phyloP scores from a whole-genome alignment of 306 rosid genomes.

The Pyrus communis region DNA sequence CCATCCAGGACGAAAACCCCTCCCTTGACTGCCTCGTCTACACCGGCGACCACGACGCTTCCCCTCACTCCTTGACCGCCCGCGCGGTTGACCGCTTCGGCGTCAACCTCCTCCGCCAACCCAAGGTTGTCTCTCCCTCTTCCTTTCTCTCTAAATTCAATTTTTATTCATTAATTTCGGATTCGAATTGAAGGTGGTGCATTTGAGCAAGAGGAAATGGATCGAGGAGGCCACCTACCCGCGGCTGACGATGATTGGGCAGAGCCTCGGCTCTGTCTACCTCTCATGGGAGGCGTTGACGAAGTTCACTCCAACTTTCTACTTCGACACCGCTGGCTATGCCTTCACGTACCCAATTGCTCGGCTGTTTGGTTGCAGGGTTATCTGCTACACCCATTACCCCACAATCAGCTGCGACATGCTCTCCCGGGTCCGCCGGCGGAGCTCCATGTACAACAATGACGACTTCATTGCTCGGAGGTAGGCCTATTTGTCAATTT shows the following conservation, averaged over 20 bases:
- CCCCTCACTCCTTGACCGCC: slow-evolving; percentile 52
- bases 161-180: not conserved
- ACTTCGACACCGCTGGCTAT: slow-evolving; percentile 82
- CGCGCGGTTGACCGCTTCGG: slow-evolving; percentile 81
- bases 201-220: slow-evolving; percentile 79
- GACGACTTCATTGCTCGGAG: slow-evolving; percentile 54
- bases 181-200: slow-evolving; percentile 48
- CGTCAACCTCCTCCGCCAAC: slow-evolving; percentile 48
- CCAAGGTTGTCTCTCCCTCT: slow-evolving; percentile 31
- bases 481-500: slow-evolving; percentile 20
- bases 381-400: slow-evolving; percentile 83
- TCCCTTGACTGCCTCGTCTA: slow-evolving; percentile 52
- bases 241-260: slow-evolving; percentile 87
- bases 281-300: slow-evolving; percentile 86
- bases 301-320: slow-evolving; percentile 65
- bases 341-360: slow-evolving; percentile 95
- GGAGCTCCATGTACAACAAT: slow-evolving; percentile 69
- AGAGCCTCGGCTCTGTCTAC: slow-evolving; percentile 79
- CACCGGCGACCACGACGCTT: slow-evolving; percentile 89
- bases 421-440: slow-evolving; percentile 86
- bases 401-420: slow-evolving; percentile 94
- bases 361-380: slow-evolving; percentile 76
- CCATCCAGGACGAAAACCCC: slow-evolving; percentile 59
- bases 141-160: not conserved
- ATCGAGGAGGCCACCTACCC: slow-evolving; percentile 84